A percentile compares a stretch with the other conserved stretches of the same genome.
phyloP scores from a whole-genome alignment of 176 grass and related monocot species.

The Urochloa ruziziensis region DNA sequence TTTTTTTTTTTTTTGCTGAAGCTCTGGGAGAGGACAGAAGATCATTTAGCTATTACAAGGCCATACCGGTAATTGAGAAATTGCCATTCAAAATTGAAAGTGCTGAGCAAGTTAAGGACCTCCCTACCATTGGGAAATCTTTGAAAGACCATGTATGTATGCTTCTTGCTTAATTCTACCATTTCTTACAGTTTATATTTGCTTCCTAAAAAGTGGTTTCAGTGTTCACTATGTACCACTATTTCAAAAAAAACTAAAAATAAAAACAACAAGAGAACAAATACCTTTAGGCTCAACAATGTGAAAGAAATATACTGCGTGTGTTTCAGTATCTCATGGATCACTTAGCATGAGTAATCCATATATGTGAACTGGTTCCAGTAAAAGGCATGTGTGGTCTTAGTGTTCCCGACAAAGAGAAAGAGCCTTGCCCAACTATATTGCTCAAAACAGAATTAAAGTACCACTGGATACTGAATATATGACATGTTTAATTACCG shows the following conservation, averaged over 20 bases:
- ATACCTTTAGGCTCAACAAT: not conserved
- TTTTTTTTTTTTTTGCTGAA: too few species aligned
- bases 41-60: slow-evolving; percentile 98
- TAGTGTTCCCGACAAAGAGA: not conserved
- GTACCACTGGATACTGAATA: not conserved
- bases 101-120: slow-evolving; percentile 74
- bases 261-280: too few species aligned
- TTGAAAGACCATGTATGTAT: slow-evolving; percentile 88
- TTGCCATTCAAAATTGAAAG: slow-evolving; percentile 86
- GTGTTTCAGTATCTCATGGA: not conserved
- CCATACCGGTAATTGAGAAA: slow-evolving; percentile 90
- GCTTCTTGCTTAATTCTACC: slow-evolving; percentile 1
- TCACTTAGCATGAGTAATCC: not conserved
- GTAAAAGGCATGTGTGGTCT: not conserved
- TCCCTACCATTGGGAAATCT: slow-evolving; percentile 90
- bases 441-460: not conserved
- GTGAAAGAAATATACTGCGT: slow-evolving; percentile 9
- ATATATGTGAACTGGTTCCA: not conserved
- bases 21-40: slow-evolving; percentile 92
- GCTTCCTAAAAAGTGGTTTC: slow-evolving; percentile 3
- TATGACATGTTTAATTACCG: not conserved
- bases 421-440: not conserved
- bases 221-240: too few species aligned
- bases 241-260: too few species aligned
- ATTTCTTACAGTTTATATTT: slow-evolving; percentile 29